These are phyloP conservation scores for Neocatenulostroma microsporum DNA, from an alignment of 2,329 filamentous ascomycete species.

Conservation along the genomic window DNA sequence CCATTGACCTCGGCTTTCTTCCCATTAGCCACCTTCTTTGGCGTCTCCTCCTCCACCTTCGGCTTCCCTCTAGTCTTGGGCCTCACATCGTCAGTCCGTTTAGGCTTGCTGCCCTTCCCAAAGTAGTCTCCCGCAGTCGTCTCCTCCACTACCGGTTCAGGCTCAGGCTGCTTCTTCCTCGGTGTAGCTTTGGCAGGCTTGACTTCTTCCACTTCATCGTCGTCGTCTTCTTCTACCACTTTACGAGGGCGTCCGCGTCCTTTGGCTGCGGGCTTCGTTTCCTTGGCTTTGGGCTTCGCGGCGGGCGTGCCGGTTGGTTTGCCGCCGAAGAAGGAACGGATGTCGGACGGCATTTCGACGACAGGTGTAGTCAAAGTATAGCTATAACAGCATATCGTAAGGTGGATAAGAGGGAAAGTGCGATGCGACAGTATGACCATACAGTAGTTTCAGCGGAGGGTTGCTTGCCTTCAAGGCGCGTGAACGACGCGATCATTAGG, in stretches of 20 bases:
- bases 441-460: too few relatives aligned
- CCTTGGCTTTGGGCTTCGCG: conserved; percentile 18
- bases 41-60: conserved; percentile 29
- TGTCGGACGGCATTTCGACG: conserved; percentile 70
- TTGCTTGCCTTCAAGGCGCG: too few relatives aligned
- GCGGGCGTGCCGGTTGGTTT: conserved; percentile 54
- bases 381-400: too few relatives aligned
- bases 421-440: too few relatives aligned
- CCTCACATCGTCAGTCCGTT: conserved; percentile 36
- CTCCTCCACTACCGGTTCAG: conserved; percentile 35
- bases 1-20: conserved; percentile 32
- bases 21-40: conserved; percentile 29
- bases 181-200: conserved; percentile 47
- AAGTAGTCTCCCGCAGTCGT: conserved; percentile 59
- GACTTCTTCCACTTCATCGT: conserved; percentile 40
- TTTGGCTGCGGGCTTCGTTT: conserved; percentile 37
- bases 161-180: conserved; percentile 46
- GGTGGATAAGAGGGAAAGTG: too few relatives aligned
- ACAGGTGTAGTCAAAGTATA: too few relatives aligned
- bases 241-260: conserved; percentile 50
- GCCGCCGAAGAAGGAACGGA: conserved; percentile 80
- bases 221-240: conserved; percentile 74
- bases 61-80: conserved; percentile 18
- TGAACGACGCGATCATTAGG: too few relatives aligned
- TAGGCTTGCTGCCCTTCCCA: conserved; percentile 47